Base-by-base conservation (phyloP, 73 alveolate species). In the Paraurostyla sp. region DNA sequence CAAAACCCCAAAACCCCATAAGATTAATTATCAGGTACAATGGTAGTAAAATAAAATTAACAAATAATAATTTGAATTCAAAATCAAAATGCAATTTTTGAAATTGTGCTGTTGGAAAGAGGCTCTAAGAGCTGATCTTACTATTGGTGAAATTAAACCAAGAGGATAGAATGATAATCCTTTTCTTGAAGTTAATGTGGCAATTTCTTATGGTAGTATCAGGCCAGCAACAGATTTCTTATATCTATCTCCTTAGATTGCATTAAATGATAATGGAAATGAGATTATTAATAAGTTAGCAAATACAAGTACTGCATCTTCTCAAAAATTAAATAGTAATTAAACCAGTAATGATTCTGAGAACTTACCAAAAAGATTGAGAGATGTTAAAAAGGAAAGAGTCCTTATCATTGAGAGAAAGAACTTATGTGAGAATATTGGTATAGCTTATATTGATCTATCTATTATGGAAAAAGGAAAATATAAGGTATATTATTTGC, bases 71-170 rank as follows among this genome's bases (percentile, higher is more conserved):
- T n/a, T n/a, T n/a, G n/a, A n/a, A n/a, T n/a, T n/a, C n/a, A 38
- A 18, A 65, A 15, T 16, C 41, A 65, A 65, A 35, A 78, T 78
- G 89, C 43, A 52, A 23, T 51, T 78, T 78, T 78, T 78, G 69
- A 78, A 78, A 54, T 78, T 52, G 27, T 54, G 63, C 58, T 78
- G 89, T 35, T 51, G 69, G 36, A 78, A 78, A 54, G 89, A 78
- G 63, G 50, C 78, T n/a, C 59, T 78, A 9, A 18, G 65, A 29
- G 89, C 89, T 23, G 69, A 49, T 43, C 27, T 78, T 20, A 48
- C 78, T 36, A 36, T 54, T 51, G 89, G 89, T 16, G 76, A 59
- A 2, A 78, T 78, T n/a, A 78, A 78, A 35, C 27, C 27, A 29
- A n/a, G 63, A 4, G 22, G 22, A 35, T 23, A 73, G 0, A 48